Percentiles rank a stretch among this genome's conserved stretches.
These are phyloP conservation scores for Trichoderma sp. DNA, from an alignment of 2,329 filamentous ascomycete species.

Conservation along the genomic window DNA sequence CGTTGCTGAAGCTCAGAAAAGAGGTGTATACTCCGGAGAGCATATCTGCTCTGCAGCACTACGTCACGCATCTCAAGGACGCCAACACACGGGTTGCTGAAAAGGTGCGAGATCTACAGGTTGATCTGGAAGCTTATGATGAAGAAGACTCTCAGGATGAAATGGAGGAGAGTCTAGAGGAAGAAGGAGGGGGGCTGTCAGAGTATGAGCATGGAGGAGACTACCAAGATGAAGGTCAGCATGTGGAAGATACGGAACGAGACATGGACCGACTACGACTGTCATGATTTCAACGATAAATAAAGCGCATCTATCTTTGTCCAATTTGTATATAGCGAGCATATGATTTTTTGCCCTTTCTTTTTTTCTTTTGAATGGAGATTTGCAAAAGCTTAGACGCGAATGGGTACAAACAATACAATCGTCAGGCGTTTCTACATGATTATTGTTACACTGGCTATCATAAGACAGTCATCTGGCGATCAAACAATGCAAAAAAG, in stretches of 20 bases:
- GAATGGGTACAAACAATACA: not conserved
- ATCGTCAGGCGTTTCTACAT: slow-evolving; percentile 26
- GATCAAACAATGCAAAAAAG: slow-evolving; percentile 1
- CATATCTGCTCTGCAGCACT: slow-evolving; percentile 49
- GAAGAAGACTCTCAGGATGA: slow-evolving; percentile 47
- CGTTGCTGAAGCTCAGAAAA: slow-evolving; percentile 42
- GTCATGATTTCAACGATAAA: slow-evolving; percentile 10
- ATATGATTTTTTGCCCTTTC: not conserved
- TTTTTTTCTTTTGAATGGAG: not conserved
- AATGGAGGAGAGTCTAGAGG: slow-evolving; percentile 42
- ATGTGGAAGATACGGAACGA: slow-evolving; percentile 54
- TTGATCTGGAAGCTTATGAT: slow-evolving; percentile 56
- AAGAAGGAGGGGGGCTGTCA: slow-evolving; percentile 51
- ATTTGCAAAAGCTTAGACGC: not conserved
- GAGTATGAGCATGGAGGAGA: slow-evolving; percentile 57
- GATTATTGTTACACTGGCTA: slow-evolving; percentile 29
- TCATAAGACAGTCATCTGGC: slow-evolving; percentile 9
- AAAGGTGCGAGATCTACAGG: slow-evolving; percentile 46
- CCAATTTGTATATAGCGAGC: not conserved
- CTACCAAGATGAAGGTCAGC: slow-evolving; percentile 54
- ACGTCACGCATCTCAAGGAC: slow-evolving; percentile 54
- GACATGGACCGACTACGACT: slow-evolving; percentile 48
- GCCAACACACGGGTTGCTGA: slow-evolving; percentile 52
- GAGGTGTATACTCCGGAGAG: slow-evolving; percentile 53
- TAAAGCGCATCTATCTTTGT: not conserved